Evolutionary conservation across 495 filamentous ascomycete species (phyloP).

Genomic region (Neurospora sp.): DNA sequence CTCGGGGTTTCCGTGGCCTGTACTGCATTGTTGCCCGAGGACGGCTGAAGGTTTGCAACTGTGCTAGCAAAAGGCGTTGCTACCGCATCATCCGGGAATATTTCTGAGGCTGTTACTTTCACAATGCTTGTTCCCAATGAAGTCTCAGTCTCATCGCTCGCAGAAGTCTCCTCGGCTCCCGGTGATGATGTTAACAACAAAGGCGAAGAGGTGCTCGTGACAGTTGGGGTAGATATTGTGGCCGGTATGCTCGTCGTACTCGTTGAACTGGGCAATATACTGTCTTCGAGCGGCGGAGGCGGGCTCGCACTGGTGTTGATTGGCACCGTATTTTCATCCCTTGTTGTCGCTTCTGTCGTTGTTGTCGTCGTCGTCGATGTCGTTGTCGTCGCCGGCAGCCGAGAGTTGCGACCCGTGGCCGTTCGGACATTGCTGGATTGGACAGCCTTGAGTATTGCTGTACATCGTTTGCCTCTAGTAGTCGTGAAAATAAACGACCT

Average conservation of each 20-base stretch:
- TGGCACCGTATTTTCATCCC: slow-evolving; percentile 6
- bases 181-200: not conserved
- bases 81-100: slow-evolving; percentile 5
- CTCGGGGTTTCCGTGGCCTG: slow-evolving; percentile 9
- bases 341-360: slow-evolving; percentile 1
- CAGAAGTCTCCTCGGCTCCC: not conserved
- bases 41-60: slow-evolving; percentile 7
- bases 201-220: slow-evolving; percentile 8
- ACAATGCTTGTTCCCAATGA: not conserved
- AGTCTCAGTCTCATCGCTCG: not conserved
- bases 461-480: slow-evolving; percentile 37
- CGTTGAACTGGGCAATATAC: slow-evolving; percentile 8
- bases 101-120: slow-evolving; percentile 9
- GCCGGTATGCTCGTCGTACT: slow-evolving; percentile 26
- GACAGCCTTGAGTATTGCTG: slow-evolving; percentile 31
- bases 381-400: slow-evolving; percentile 3
- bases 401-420: slow-evolving; percentile 1
- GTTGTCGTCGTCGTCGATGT: slow-evolving; percentile 12
- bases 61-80: slow-evolving; percentile 14
- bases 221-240: slow-evolving; percentile 9
- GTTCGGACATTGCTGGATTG: slow-evolving; percentile 7
- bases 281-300: slow-evolving; percentile 3
- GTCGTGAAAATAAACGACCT: slow-evolving; percentile 25
- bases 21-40: slow-evolving; percentile 8
- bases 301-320: slow-evolving; percentile 7